These are phyloP conservation scores for Sindora glabra DNA, from an alignment of 306 rosid species.

Conservation along the genomic window DNA sequence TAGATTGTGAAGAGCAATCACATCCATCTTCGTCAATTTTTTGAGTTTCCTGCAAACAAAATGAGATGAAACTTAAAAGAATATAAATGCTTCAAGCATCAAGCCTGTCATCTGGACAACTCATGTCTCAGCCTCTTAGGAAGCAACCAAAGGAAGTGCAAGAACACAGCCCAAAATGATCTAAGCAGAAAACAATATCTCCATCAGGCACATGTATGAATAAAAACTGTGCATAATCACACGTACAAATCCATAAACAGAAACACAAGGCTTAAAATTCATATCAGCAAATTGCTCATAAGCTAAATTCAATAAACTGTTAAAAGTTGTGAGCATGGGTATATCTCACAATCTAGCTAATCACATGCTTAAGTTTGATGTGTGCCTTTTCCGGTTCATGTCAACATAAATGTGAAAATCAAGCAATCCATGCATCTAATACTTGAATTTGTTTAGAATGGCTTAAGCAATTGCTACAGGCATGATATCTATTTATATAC, in stretches of 20 bases:
- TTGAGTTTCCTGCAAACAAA: constrained; percentile 40
- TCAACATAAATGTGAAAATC: not conserved
- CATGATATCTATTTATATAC: no score
- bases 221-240: not conserved
- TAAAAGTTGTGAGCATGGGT: not conserved
- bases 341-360: not conserved
- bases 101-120: not conserved
- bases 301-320: not conserved
- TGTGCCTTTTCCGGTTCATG: not conserved
- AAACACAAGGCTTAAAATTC: not conserved
- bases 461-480: no score
- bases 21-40: constrained; percentile 34
- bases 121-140: no score
- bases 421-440: no score
- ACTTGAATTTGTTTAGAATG: no score
- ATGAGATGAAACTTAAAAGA: constrained; percentile 1
- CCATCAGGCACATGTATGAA: not conserved
- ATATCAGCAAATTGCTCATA: not conserved
- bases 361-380: not conserved
- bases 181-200: not conserved
- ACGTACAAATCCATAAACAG: not conserved
- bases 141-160: not conserved
- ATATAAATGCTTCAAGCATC: not conserved
- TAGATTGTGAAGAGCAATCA: constrained; percentile 21
- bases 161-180: not conserved